Evolutionary conservation across 352 stramenopile species (phyloP), one percentile per base, ranked within the genome.

Genomic region (Phytopythium oedochilum): DNA sequence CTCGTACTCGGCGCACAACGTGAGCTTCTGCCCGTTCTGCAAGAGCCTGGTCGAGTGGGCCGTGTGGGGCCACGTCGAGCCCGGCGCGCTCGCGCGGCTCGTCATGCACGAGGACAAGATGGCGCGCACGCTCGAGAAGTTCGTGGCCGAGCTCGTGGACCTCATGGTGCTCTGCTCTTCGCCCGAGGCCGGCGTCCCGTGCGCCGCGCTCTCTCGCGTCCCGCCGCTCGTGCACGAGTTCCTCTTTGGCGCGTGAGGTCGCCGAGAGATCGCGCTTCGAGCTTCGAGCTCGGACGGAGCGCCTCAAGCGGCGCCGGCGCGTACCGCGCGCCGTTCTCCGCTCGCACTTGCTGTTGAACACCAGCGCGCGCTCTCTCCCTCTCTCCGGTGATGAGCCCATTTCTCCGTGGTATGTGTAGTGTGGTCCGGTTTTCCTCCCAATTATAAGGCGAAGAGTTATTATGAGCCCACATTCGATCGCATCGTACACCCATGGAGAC

Each of bases 141-240:
- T 69, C 35, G 25, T 60, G 40, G 25, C 57, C 12, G 52, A 58
- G 18, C 12, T 71, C 25, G 22, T 71, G 6, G 18, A 32, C 20
- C 14, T 63, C 3, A 64, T 54, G 3, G 31, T 59, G 25, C 36
- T 61, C 22, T 55, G 58, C 8, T 63, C 45, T 4, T 38, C 26
- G 10, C 53, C 29, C 14, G 55, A 62, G 23, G 47, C 34, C 26
- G 55, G 53, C 49, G 22, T 49, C n/a, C 58, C 35, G 28, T 74
- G 63, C 31, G n/a, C 43, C n/a, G 63, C 47, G 5, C 53, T 71
- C 44, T 61, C 40, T n/a, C 29, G 40, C 18, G 48, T 66, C 31
- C 63, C 66, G 38, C 66, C 62, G 50, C 17, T 71, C 23, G 52
- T 74, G 31, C 56, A 66, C 36, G 25, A 55, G n/a, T 74, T 74